Evolutionary conservation across 352 stramenopile species (phyloP), one percentile per base, ranked within the genome.

Genomic region (Pythium phragmitis): DNA sequence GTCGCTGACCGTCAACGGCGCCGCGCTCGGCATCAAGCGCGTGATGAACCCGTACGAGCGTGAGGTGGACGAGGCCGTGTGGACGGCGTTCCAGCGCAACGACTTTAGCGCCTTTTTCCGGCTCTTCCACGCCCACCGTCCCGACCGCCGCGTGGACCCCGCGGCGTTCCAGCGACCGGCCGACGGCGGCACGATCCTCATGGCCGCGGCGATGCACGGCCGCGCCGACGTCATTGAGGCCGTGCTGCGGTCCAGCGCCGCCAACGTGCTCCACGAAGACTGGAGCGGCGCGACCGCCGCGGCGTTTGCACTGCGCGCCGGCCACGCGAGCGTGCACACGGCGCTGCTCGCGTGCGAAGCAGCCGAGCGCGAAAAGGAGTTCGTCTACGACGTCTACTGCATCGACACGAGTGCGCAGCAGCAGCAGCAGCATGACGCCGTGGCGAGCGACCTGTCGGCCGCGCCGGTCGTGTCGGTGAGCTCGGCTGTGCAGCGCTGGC

Each of bases 371-470:
- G 86, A 94, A 58, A 94, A 92, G 45, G 77, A 91, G 54, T 94
- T 79, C 46, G 86, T 94, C 9, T 94, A 93, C 46, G 86, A 94
- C 49, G 80, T 94, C 17, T 94, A 94, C 73, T 93, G 86, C 49
- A 76, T 94, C 46, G 86, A 94, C 33, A 72, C 88, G 26, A 74
- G 75, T 3, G 75, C 79, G 7, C 89, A 72, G 50, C 65, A 79
- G 33, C 43, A 69, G 21, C 65, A 68, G 58, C 43, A 69, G 8
- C 30, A 13, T 6, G 34, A 13, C 28, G 23, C 41, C 14, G 53
- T 66, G 14, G 55, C 57, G 26, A 59, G 68, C 36, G 66, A 48
- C 19, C 39, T 68, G 0, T 62, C 72, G 28, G 56, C 56, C 2
- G 68, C 73, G 37, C 84, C 84, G 0, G 53, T 92, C 9, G 80